Evolutionary conservation across 2,329 filamentous ascomycete genomes (phyloP).

Genomic region (Alternaria arbusti): DNA sequence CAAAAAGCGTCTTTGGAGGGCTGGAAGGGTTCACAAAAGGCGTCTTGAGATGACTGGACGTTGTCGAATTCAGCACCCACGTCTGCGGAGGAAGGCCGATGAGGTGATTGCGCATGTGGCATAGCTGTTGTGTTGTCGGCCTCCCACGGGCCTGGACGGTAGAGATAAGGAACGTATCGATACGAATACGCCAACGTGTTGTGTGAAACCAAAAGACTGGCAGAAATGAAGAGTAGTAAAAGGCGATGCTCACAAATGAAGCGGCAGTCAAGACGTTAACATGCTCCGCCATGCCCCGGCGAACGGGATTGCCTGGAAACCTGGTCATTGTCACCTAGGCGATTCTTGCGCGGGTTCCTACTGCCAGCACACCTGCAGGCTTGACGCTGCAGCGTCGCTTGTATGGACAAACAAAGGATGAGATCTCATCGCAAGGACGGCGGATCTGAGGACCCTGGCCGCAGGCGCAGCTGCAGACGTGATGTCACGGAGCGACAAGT

Average conservation of each 20-base stretch:
- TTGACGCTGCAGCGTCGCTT: slow-evolving; percentile 30
- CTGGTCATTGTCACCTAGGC: slow-evolving; percentile 39
- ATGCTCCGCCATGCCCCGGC: slow-evolving; percentile 24
- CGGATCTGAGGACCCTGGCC: slow-evolving; percentile 1
- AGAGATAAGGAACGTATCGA: slow-evolving; percentile 23
- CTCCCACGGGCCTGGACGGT: slow-evolving; percentile 23
- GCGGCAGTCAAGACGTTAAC: slow-evolving; percentile 42
- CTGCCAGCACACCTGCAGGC: slow-evolving; percentile 42
- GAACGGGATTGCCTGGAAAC: slow-evolving; percentile 30
- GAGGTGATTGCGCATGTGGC: slow-evolving; percentile 39
- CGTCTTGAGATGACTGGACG: slow-evolving; percentile 21
- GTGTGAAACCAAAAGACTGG: slow-evolving; percentile 39
- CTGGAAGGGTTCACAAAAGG: slow-evolving; percentile 23
- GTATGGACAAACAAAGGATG: slow-evolving; percentile 37
- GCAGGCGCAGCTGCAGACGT: slow-evolving; percentile 12
- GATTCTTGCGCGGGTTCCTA: slow-evolving; percentile 30
- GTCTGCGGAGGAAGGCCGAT: slow-evolving; percentile 28
- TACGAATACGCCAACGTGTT: slow-evolving; percentile 31
- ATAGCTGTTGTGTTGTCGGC: slow-evolving; percentile 39
- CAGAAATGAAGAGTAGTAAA: slow-evolving; percentile 22
- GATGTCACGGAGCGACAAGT: slow-evolving; percentile 23
- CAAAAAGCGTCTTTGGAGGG: slow-evolving; percentile 24
- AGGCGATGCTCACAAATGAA: slow-evolving; percentile 37
- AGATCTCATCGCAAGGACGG: slow-evolving; percentile 16
- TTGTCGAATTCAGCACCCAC: slow-evolving; percentile 23